A percentile compares a stretch with the other conserved stretches of the same genome.
Evolutionary conservation across 352 stramenopile species (phyloP).

Genomic region (Pelagophyceae sp.): DNA sequence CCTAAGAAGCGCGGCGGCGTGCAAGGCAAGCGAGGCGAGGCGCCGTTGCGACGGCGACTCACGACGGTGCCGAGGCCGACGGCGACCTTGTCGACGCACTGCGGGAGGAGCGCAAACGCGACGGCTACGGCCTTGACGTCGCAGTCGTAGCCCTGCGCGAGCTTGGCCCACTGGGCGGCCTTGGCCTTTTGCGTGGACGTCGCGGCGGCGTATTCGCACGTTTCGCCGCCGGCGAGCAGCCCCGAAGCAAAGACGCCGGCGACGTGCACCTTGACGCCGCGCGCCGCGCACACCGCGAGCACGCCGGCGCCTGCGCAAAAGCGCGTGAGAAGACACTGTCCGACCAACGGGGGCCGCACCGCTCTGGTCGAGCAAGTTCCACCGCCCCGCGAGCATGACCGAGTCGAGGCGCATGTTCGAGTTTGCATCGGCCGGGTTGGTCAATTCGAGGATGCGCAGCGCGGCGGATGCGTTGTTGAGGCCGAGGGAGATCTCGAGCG

Average conservation of each 20-base stretch:
- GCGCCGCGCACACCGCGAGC: not conserved
- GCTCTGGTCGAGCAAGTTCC: conserved; percentile 12
- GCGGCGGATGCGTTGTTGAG: not conserved
- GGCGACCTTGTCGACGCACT: not conserved
- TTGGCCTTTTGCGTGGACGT: not conserved
- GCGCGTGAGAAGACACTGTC: too few relatives aligned
- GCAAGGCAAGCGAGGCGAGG: too few relatives aligned
- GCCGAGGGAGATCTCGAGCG: conserved; percentile 9
- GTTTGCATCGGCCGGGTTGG: not conserved
- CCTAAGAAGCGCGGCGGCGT: too few relatives aligned
- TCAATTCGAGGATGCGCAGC: not conserved
- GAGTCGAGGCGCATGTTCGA: too few relatives aligned
- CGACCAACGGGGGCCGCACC: too few relatives aligned
- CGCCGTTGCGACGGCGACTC: too few relatives aligned
- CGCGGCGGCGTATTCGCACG: not conserved
- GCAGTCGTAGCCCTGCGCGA: not conserved
- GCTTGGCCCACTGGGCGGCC: not conserved
- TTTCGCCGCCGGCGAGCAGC: not conserved
- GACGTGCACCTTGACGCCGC: not conserved
- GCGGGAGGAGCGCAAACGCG: conserved; percentile 3
- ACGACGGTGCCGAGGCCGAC: not conserved
- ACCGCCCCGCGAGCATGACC: conserved; percentile 13
- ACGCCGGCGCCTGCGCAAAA: too few relatives aligned
- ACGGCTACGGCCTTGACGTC: conserved; percentile 1
- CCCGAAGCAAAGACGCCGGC: conserved; percentile 11